These are phyloP conservation scores for Dendrobium huoshanense DNA, from an alignment of 106 monocot species.

Conservation along the genomic window DNA sequence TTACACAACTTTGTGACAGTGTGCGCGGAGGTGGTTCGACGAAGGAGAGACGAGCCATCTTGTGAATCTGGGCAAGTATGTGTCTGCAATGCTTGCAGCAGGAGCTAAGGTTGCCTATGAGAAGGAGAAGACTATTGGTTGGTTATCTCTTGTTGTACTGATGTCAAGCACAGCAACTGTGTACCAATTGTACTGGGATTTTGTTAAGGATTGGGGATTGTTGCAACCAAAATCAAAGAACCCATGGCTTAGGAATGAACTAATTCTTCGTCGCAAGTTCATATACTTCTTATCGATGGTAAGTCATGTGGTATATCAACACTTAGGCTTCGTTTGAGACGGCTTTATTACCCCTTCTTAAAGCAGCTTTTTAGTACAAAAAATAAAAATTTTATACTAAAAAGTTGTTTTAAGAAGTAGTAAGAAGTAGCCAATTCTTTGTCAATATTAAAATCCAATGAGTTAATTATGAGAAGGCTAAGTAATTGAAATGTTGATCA, in stretches of 20 bases:
- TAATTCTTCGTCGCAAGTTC: slow-evolving; percentile 76
- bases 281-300: slow-evolving; percentile 95
- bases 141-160: slow-evolving; percentile 56
- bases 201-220: slow-evolving; percentile 95
- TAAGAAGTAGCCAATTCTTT: no score
- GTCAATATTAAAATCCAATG: no score
- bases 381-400: no score
- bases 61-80: slow-evolving; percentile 71
- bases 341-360: no score
- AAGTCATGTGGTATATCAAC: not conserved
- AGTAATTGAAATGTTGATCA: not conserved
- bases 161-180: slow-evolving; percentile 75
- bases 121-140: slow-evolving; percentile 65
- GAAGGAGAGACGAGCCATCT: slow-evolving; percentile 69
- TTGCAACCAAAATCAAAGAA: slow-evolving; percentile 80
- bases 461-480: not conserved
- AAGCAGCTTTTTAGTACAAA: no score
- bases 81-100: slow-evolving; percentile 79
- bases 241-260: slow-evolving; percentile 89
- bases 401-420: no score
- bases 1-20: slow-evolving; percentile 23
- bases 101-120: slow-evolving; percentile 85
- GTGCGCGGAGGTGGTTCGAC: slow-evolving; percentile 79
- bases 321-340: no score
- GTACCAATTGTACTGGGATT: slow-evolving; percentile 97